These are phyloP conservation scores for Colletotrichum agaves DNA, from an alignment of 2,329 filamentous ascomycete genomes.

Conservation along the genomic window DNA sequence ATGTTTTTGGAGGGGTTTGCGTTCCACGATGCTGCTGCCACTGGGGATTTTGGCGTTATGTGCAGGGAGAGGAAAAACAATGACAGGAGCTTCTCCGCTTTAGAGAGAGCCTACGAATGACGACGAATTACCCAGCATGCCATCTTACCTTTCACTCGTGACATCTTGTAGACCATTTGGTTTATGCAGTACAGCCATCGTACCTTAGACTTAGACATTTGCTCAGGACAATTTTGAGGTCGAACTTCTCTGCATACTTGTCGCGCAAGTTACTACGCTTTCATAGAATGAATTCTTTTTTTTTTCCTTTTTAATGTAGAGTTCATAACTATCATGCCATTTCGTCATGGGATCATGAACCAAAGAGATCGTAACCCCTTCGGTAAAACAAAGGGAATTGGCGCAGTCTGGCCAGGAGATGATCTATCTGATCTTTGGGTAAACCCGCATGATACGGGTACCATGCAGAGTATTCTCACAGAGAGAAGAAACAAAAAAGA, in stretches of 20 bases:
- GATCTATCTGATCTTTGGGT: slow-evolving; percentile 37
- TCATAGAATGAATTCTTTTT: not conserved
- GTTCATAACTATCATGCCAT: slow-evolving; percentile 41
- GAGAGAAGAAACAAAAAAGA: not conserved
- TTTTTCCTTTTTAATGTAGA: slow-evolving; percentile 10
- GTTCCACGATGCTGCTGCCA: slow-evolving; percentile 1
- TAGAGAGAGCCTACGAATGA: slow-evolving; percentile 8
- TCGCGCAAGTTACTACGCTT: too few relatives aligned
- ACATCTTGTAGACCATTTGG: not conserved
- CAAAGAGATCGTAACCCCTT: slow-evolving; percentile 33
- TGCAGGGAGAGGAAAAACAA: slow-evolving; percentile 1
- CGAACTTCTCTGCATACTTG: too few relatives aligned
- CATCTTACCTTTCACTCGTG: not conserved
- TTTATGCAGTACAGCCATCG: too few relatives aligned
- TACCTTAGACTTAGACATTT: too few relatives aligned
- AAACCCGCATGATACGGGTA: slow-evolving; percentile 24
- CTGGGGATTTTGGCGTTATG: slow-evolving; percentile 14
- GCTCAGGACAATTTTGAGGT: too few relatives aligned
- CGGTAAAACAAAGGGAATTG: slow-evolving; percentile 33
- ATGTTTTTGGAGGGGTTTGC: not conserved
- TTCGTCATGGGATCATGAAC: slow-evolving; percentile 40
- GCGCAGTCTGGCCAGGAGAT: slow-evolving; percentile 39
- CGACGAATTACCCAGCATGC: slow-evolving; percentile 9
- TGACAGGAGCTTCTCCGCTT: not conserved
- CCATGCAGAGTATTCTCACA: slow-evolving; percentile 33